phyloP scores from a whole-genome alignment of 169 alveolate genomes.

The Plasmodium blacklocki region DNA sequence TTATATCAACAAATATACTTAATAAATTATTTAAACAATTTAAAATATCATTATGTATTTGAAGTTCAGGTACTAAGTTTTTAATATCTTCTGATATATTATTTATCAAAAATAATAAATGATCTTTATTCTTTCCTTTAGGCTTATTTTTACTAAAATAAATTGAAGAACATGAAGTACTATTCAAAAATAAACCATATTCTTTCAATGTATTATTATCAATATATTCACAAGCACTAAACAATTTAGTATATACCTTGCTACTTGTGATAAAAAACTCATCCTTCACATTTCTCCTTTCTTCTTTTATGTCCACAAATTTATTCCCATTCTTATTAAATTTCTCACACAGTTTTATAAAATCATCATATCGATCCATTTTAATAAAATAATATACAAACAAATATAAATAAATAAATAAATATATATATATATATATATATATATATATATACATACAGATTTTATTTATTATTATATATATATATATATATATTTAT shows the following conservation, averaged over 20 bases:
- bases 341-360: constrained; percentile 45
- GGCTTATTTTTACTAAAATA: constrained; percentile 26
- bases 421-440: background rate
- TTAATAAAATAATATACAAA: background rate
- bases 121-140: constrained; percentile 35
- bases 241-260: constrained; percentile 34
- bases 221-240: constrained; percentile 54
- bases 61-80: constrained; percentile 19
- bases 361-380: constrained; percentile 68
- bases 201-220: constrained; percentile 42
- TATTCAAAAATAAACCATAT: constrained; percentile 17
- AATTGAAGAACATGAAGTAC: constrained; percentile 4
- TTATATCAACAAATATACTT: constrained; percentile 47
- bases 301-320: background rate
- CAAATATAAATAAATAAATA: background rate
- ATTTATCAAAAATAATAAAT: constrained; percentile 48
- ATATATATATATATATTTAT: too few relatives aligned
- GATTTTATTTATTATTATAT: too few relatives aligned
- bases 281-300: constrained; percentile 28
- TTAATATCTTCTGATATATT: constrained; percentile 45
- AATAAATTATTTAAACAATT: constrained; percentile 33
- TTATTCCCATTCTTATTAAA: constrained; percentile 23
- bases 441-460: too few relatives aligned
- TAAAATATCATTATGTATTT: constrained; percentile 33
- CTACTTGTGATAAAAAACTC: constrained; percentile 43